Evolutionary conservation across 495 filamentous ascomycete genomes (phyloP).

Genomic region (Lineolata rhizophorae): DNA sequence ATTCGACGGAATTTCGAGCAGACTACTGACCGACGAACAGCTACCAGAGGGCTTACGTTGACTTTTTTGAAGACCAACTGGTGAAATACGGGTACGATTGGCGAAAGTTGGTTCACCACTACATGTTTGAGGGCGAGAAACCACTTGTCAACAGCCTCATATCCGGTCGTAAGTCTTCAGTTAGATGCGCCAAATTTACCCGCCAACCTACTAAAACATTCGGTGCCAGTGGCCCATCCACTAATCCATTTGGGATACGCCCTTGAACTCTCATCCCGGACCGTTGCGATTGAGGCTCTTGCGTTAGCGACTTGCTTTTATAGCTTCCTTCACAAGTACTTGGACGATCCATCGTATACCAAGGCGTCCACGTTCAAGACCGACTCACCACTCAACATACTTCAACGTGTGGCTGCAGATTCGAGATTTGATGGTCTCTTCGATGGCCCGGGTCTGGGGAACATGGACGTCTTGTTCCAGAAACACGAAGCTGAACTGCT

Average conservation of each 20-base stretch:
- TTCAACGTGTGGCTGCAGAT: slow-evolving; percentile 33
- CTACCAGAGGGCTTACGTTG: slow-evolving; percentile 75
- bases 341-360: slow-evolving; percentile 48
- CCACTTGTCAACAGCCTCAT: slow-evolving; percentile 63
- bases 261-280: slow-evolving; percentile 57
- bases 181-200: slow-evolving; percentile 26
- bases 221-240: slow-evolving; percentile 80
- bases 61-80: slow-evolving; percentile 80
- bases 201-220: slow-evolving; percentile 70
- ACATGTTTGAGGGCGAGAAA: slow-evolving; percentile 49
- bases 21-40: too few relatives aligned
- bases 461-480: slow-evolving; percentile 44
- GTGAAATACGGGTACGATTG: slow-evolving; percentile 61
- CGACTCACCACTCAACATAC: slow-evolving; percentile 40
- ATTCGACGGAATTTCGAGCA: too few relatives aligned
- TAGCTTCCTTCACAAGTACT: slow-evolving; percentile 53
- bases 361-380: slow-evolving; percentile 19
- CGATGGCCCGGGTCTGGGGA: slow-evolving; percentile 30
- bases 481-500: slow-evolving; percentile 45
- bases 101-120: slow-evolving; percentile 54
- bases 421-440: slow-evolving; percentile 38
- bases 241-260: slow-evolving; percentile 80
- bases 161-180: slow-evolving; percentile 39
- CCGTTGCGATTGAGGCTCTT: slow-evolving; percentile 69
- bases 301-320: slow-evolving; percentile 48